phyloP scores from a whole-genome alignment of 805 yeast genomes.

The Helenozyma rhizophorensis region DNA sequence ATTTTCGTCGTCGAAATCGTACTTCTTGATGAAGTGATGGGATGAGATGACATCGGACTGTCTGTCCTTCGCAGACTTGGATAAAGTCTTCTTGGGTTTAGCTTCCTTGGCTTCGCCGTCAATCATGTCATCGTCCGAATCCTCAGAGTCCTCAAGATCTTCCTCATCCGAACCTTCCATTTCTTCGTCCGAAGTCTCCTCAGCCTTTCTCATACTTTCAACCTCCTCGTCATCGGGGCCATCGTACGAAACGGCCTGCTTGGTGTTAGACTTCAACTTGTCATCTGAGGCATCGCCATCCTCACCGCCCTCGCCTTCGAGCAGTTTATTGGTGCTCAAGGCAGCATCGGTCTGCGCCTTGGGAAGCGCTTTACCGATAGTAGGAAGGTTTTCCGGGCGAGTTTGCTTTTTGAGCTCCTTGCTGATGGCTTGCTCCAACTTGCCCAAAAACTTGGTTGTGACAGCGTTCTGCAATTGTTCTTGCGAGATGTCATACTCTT shows the following conservation, averaged over 20 bases:
- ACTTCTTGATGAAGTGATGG: conserved; percentile 69
- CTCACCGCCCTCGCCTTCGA: conserved; percentile 45
- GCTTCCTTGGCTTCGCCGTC: conserved; percentile 14
- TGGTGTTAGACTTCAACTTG: conserved; percentile 55
- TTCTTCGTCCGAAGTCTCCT: conserved; percentile 71
- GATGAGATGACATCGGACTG: conserved; percentile 75
- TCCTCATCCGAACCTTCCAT: conserved; percentile 24
- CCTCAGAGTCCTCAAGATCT: conserved; percentile 34
- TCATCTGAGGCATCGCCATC: conserved; percentile 63
- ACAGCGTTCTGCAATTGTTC: conserved; percentile 72
- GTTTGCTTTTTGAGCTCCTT: conserved; percentile 82
- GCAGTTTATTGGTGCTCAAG: conserved; percentile 19
- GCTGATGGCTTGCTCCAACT: conserved; percentile 66
- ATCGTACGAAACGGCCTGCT: conserved; percentile 89
- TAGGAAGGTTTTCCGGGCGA: conserved; percentile 53
- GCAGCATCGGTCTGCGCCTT: conserved; percentile 35
- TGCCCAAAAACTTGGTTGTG: conserved; percentile 57
- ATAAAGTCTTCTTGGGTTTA: conserved; percentile 27
- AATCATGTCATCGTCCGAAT: conserved; percentile 19
- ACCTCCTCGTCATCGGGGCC: conserved; percentile 94
- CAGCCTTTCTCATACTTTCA: conserved; percentile 83
- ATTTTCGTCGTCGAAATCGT: conserved; percentile 81
- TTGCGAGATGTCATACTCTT: conserved; percentile 84
- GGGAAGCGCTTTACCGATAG: conserved; percentile 69
- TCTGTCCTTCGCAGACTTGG: conserved; percentile 72